Base-by-base conservation (phyloP, 2,329 filamentous ascomycete species). In the Hypoxylon sp. region DNA sequence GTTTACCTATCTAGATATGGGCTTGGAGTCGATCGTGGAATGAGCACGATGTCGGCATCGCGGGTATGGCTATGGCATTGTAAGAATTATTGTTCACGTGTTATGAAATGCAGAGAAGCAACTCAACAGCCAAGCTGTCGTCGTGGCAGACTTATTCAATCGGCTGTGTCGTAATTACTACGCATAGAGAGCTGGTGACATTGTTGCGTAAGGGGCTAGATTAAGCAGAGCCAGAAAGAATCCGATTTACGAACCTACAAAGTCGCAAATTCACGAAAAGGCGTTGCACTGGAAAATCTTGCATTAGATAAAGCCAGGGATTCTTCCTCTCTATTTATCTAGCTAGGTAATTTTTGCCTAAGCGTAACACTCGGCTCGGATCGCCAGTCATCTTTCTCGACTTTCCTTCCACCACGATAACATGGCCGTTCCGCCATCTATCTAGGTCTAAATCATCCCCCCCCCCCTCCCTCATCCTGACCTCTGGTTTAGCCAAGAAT, bases 1-100 rank as follows among this genome's bases (percentile, higher is more conserved):
- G 36, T 7, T 20, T n/a, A 51, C 20, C 30, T 56, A 51, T 18
- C 30, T 56, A 48, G 42, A 48, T 8, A 36, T 20, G 36, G 36
- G 26, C 28, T 33, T 9, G 28, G 28, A 4, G 24, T 33, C 6
- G 20, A n/a, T 56, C 33, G 33, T 28, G 53, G 42, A 26, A 61
- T 33, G 42, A 49, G 26, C 28, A 49, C 28, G 57, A 38, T 24
- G 16, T 40, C 16, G 36, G 36, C 16, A 56, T 38, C 9, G 48
- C 16, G 26, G 32, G 18, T 5, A 49, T 32, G 33, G 52, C n/a
- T 32, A 18, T 22, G 36, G 54, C 32, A 54, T 51, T 62, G 63
- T 66, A 66, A 52, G 49, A 59, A 52, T 59, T 66, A 56, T 16
- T 58, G 30, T 30, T 58, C 16, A 49, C 20, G 53, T 54, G 28